phyloP scores from a whole-genome alignment of 495 filamentous ascomycete species.

The Letharia lupina region DNA sequence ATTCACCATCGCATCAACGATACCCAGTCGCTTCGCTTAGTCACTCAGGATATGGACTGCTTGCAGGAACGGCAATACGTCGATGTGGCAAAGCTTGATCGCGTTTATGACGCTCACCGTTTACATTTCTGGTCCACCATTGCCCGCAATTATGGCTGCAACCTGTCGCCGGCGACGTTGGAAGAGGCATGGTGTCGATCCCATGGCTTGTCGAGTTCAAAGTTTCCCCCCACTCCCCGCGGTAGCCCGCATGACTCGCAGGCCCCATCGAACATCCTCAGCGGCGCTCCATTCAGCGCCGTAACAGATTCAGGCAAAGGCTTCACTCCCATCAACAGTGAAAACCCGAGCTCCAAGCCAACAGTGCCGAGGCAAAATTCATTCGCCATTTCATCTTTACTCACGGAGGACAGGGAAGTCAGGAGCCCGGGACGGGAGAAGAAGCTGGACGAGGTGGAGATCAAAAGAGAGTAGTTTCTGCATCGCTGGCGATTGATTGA shows the following conservation, averaged over 20 bases:
- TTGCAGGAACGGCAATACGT: constrained; percentile 35
- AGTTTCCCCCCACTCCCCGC: constrained; percentile 23
- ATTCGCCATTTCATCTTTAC: constrained; percentile 16
- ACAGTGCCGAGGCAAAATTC: constrained; percentile 6
- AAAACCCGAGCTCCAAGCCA: not conserved
- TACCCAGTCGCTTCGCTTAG: constrained; percentile 36
- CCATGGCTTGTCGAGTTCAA: constrained; percentile 9
- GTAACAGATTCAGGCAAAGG: constrained; percentile 18
- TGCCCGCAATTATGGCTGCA: constrained; percentile 58
- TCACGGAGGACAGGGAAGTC: constrained; percentile 26
- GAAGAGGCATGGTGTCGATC: constrained; percentile 53
- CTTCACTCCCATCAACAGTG: constrained; percentile 22
- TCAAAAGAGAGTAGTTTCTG: not conserved
- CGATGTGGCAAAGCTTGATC: constrained; percentile 58
- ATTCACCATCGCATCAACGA: constrained; percentile 24
- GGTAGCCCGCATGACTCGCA: constrained; percentile 20
- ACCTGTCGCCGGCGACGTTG: constrained; percentile 52
- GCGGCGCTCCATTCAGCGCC: constrained; percentile 18
- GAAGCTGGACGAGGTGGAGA: constrained; percentile 12
- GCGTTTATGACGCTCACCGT: constrained; percentile 61
- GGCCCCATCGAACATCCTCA: not conserved
- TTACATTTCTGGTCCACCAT: constrained; percentile 64
- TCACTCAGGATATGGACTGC: constrained; percentile 38
- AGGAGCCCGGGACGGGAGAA: constrained; percentile 17
- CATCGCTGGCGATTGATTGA: not conserved